phyloP scores from a whole-genome alignment of 2,329 filamentous ascomycete genomes.

The Keithomyces neogunnii region DNA sequence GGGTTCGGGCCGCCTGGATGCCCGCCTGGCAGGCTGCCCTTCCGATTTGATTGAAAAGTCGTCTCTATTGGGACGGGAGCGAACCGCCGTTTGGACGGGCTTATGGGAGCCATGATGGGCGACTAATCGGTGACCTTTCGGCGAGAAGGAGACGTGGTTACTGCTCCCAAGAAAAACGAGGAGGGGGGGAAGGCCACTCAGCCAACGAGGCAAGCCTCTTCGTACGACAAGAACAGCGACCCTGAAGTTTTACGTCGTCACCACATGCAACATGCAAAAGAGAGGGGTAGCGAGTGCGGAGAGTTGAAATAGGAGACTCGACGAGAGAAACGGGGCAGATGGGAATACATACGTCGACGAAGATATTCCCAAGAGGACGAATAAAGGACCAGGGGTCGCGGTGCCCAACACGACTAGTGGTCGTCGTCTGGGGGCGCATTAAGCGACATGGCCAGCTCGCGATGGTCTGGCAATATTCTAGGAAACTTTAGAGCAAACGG shows the following conservation, averaged over 20 bases:
- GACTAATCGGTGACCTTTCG: background rate
- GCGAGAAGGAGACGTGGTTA: background rate
- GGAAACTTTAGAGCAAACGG: background rate
- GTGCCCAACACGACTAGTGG: background rate
- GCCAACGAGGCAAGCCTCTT: constrained; percentile 2
- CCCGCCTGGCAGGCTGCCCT: constrained; percentile 2
- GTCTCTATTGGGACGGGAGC: constrained; percentile 66
- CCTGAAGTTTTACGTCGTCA: background rate
- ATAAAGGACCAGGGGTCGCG: background rate
- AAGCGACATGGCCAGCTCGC: constrained; percentile 3
- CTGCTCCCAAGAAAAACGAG: background rate
- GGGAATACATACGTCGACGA: background rate
- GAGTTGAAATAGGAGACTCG: background rate
- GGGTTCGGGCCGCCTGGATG: constrained; percentile 39
- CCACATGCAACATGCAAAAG: background rate
- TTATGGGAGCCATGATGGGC: constrained; percentile 27
- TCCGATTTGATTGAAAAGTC: constrained; percentile 51
- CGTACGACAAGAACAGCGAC: constrained; percentile 1
- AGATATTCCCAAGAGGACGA: background rate
- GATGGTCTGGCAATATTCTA: background rate
- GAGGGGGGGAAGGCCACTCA: background rate
- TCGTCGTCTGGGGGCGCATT: background rate
- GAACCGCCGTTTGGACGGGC: constrained; percentile 49
- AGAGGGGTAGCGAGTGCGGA: background rate
- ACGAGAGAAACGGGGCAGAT: background rate